phyloP scores from a whole-genome alignment of 129 eudicot species.

The Tagetes erecta region DNA sequence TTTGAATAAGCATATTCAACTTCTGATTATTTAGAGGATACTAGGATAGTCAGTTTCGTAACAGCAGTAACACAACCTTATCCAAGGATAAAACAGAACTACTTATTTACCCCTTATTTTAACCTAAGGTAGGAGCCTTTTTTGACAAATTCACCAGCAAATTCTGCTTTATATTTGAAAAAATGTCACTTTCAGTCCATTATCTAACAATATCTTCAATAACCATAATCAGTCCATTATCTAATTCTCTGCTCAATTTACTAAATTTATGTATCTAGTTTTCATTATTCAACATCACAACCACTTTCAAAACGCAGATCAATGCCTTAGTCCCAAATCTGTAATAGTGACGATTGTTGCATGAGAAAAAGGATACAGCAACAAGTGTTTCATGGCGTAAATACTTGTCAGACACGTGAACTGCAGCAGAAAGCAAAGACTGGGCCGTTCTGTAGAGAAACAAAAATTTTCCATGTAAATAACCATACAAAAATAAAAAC shows the following conservation, averaged over 20 bases:
- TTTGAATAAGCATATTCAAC: slow-evolving; percentile 10
- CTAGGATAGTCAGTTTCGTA: not conserved
- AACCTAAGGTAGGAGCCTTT: not conserved
- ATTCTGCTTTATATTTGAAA: not conserved
- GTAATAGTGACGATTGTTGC: not conserved
- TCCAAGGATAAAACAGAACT: not conserved
- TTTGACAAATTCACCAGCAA: not conserved
- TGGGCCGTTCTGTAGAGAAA: slow-evolving; percentile 75
- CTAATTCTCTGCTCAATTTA: not conserved
- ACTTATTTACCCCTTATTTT: not conserved
- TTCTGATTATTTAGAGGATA: not conserved
- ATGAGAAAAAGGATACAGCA: slow-evolving; percentile 73
- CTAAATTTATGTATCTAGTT: not conserved
- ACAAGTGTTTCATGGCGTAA: slow-evolving; percentile 88
- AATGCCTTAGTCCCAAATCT: slow-evolving; percentile 4
- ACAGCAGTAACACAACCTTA: slow-evolving; percentile 13
- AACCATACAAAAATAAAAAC: slow-evolving; percentile 17
- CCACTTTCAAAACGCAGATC: slow-evolving; percentile 1
- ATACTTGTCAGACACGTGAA: slow-evolving; percentile 82
- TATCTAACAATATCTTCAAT: not conserved
- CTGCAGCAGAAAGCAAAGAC: slow-evolving; percentile 82
- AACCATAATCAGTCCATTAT: not conserved
- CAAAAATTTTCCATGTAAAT: slow-evolving; percentile 22
- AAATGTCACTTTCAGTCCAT: not conserved
- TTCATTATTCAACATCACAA: not conserved